phyloP scores from a whole-genome alignment of 2,329 filamentous ascomycete genomes.

The Aureobasidium sp. region DNA sequence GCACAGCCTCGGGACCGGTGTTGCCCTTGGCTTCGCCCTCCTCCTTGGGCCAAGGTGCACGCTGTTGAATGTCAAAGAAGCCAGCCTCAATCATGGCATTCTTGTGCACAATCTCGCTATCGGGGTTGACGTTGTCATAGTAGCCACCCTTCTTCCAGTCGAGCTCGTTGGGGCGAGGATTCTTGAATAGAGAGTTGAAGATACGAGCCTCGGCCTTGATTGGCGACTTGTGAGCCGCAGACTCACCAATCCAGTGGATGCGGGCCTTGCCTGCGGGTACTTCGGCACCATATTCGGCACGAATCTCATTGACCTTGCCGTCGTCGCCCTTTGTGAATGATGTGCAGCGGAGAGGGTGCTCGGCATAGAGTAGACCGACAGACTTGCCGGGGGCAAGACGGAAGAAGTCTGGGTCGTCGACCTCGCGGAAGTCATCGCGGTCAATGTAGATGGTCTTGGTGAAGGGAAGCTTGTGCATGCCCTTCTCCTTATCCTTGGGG shows the following conservation, averaged over 20 bases:
- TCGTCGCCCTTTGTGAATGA: conserved; percentile 61
- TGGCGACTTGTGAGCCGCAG: conserved; percentile 53
- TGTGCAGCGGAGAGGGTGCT: conserved; percentile 61
- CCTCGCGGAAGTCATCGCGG: conserved; percentile 67
- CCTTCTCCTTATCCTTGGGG: conserved; percentile 67
- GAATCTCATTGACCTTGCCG: conserved; percentile 61
- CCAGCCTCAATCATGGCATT: conserved; percentile 77
- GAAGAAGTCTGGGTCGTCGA: conserved; percentile 67
- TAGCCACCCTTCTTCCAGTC: conserved; percentile 66
- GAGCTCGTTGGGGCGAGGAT: conserved; percentile 69
- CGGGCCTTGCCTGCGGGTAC: conserved; percentile 39
- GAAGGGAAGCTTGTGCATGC: conserved; percentile 55
- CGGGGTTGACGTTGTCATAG: conserved; percentile 73
- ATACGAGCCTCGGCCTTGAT: conserved; percentile 66
- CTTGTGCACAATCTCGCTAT: conserved; percentile 72
- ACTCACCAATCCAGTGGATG: conserved; percentile 83
- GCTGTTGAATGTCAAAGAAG: conserved; percentile 65
- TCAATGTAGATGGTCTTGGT: conserved; percentile 82
- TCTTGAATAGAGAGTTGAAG: conserved; percentile 79
- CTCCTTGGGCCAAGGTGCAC: conserved; percentile 76
- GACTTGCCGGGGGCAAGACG: conserved; percentile 67
- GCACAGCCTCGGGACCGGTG: conserved; percentile 58
- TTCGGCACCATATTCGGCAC: conserved; percentile 63
- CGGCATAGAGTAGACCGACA: conserved; percentile 65
- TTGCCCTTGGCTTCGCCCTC: conserved; percentile 61